phyloP scores from a whole-genome alignment of 2,329 filamentous ascomycete genomes.

The Fusarium sp. region DNA sequence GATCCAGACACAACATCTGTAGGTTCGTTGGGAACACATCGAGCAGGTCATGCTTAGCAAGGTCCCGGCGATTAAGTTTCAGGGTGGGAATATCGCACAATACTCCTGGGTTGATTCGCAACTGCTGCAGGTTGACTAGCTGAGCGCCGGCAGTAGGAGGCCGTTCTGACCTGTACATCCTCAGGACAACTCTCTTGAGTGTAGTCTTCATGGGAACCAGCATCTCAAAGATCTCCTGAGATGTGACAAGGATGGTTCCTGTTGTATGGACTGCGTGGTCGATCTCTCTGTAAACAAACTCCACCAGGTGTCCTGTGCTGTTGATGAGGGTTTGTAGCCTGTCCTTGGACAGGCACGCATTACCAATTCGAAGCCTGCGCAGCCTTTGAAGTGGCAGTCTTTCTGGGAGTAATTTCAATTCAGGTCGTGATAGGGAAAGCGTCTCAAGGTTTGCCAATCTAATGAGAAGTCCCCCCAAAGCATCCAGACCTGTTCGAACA shows the following conservation, averaged over 20 bases:
- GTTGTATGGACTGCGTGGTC: rapidly evolving
- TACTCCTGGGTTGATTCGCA: background rate
- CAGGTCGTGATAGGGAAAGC: background rate
- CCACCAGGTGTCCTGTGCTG: background rate
- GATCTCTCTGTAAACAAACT: constrained; percentile 5
- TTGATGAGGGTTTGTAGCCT: background rate
- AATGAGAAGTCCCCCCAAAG: background rate
- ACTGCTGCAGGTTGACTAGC: background rate
- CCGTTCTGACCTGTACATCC: background rate
- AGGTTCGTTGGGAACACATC: background rate
- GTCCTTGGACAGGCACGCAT: background rate
- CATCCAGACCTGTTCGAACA: background rate
- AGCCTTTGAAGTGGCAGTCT: background rate
- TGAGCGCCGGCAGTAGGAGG: background rate
- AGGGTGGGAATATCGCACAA: background rate
- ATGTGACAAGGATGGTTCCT: background rate
- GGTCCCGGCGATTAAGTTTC: rapidly evolving
- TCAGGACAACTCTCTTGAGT: background rate
- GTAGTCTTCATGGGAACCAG: background rate
- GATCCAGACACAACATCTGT: background rate
- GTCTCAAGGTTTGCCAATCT: background rate
- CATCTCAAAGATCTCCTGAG: background rate
- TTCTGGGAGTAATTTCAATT: background rate
- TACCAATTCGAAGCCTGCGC: constrained; percentile 1
- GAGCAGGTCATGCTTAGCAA: background rate